Evolutionary conservation across 768 basidiomycete species (phyloP), one percentile per base, ranked within the genome.

Genomic region (Leccinellum rugosiceps): DNA sequence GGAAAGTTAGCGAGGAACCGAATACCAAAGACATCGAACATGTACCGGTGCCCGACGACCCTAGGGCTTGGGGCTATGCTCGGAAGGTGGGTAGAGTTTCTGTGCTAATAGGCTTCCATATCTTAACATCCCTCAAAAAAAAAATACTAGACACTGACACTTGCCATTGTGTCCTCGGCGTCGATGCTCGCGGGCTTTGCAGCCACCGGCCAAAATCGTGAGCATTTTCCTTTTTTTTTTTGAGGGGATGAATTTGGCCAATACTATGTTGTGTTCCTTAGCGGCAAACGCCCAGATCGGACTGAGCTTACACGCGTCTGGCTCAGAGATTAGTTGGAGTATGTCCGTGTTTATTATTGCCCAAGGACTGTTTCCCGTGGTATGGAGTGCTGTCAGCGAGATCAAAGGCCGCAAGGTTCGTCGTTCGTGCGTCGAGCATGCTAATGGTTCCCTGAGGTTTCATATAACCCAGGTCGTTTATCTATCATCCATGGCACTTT

Each of bases 351-450:
- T 89, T 72, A 84, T 90, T 57, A 73, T 87, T 2, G 60, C 86
- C 4, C 91, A 92, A 72, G 91, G 91, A 2, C 63, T 76, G 19
- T 74, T 83, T 51, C 91, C 91, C 0, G 58, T 89, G 30, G 44
- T 86, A 1, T 92, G 90, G 89, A 81, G 78, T 35, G 80, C 85
- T 0, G 72, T 91, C 28, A 87, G 86, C 59, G 91, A 93, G 69
- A 80, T 92, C 15, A 84, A 83, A 63, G 91, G 91, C 1, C 76
- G 90, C 52, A 92, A 84, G 77, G 85, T 84, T 60, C 35, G 56
- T 7, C 6, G 54, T 56, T 32, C 17, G 21, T 47, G 13, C 15
- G 52, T 52, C 50, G 2, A n/a, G 23, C 28, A 6, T 26, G 41
- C 31, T 7, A 17, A 38, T 48, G 38, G 30, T 46, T 25, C 28